phyloP scores from a whole-genome alignment of 1,284 basidiomycete species.

The Sporisorium graminicola region DNA sequence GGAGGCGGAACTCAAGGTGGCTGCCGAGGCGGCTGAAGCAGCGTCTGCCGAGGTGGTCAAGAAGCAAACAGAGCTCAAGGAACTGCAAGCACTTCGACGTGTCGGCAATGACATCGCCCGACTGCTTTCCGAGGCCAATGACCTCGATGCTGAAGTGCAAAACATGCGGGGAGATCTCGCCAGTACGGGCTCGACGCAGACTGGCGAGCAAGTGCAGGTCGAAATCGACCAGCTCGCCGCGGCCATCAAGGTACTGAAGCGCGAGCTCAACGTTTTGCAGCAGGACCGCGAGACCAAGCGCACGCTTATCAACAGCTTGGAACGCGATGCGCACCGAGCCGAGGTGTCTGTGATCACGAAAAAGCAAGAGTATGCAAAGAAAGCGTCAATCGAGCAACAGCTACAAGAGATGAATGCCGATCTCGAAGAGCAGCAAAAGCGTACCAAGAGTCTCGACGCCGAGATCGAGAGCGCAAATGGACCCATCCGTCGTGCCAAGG shows the following conservation, averaged over 20 bases:
- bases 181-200: conserved; percentile 54
- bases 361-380: conserved; percentile 49
- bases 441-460: conserved; percentile 72
- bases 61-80: conserved; percentile 44
- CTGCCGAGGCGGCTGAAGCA: conserved; percentile 63
- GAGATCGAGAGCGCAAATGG: conserved; percentile 77
- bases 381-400: conserved; percentile 41
- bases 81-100: conserved; percentile 45
- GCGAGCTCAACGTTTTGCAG: conserved; percentile 54
- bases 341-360: conserved; percentile 71
- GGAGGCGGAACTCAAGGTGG: conserved; percentile 68
- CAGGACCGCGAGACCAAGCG: conserved; percentile 56
- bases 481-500: conserved; percentile 79
- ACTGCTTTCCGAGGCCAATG: conserved; percentile 33
- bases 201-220: conserved; percentile 55
- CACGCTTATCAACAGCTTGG: conserved; percentile 41
- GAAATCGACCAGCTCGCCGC: conserved; percentile 57
- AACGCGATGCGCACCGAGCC: conserved; percentile 49
- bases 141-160: conserved; percentile 47
- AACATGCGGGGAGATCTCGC: conserved; percentile 51
- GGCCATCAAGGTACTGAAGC: conserved; percentile 54
- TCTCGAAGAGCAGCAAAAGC: conserved; percentile 71
- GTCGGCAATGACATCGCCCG: conserved; percentile 50
- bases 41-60: conserved; percentile 36
- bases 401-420: conserved; percentile 74